phyloP scores from a whole-genome alignment of 805 yeast genomes.

The Torulaspora quercuum region DNA sequence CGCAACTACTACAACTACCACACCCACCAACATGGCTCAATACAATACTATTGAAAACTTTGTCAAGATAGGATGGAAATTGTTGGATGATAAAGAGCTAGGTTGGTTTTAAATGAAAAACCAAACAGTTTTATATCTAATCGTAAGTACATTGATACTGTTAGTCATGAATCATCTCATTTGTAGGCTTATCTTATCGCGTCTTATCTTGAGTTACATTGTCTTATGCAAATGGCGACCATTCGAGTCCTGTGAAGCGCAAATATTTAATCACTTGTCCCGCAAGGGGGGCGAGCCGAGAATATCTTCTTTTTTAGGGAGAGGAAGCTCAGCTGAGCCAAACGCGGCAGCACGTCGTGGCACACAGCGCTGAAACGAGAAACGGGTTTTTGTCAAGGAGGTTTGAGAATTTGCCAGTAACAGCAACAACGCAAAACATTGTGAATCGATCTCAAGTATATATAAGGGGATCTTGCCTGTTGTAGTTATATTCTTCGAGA shows the following conservation, averaged over 20 bases:
- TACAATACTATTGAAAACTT: constrained; percentile 14
- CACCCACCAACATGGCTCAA: constrained; percentile 3
- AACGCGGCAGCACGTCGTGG: constrained; percentile 5
- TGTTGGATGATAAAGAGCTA: constrained; percentile 32
- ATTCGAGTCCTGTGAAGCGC: no score
- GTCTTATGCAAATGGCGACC: no score
- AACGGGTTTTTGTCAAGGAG: neutral
- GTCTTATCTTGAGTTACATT: constrained; percentile 3
- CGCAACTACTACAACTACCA: constrained; percentile 1
- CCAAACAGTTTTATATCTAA: no score
- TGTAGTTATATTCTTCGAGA: neutral
- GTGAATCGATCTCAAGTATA: neutral
- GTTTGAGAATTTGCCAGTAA: neutral
- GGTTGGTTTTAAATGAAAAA: constrained; percentile 28
- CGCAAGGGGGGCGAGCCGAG: constrained; percentile 1
- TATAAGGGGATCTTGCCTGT: constrained; percentile 6
- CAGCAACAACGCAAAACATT: no score
- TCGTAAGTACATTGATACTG: no score
- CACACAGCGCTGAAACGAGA: constrained; percentile 1
- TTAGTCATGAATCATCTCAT: neutral
- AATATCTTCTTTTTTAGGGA: constrained; percentile 3
- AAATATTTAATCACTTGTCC: no score
- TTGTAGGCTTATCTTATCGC: constrained; percentile 1
- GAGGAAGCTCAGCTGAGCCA: constrained; percentile 1
- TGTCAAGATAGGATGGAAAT: constrained; percentile 30